Base-by-base conservation (phyloP, 805 yeast genomes). In the Vanderwaltozyma yarrowii region DNA sequence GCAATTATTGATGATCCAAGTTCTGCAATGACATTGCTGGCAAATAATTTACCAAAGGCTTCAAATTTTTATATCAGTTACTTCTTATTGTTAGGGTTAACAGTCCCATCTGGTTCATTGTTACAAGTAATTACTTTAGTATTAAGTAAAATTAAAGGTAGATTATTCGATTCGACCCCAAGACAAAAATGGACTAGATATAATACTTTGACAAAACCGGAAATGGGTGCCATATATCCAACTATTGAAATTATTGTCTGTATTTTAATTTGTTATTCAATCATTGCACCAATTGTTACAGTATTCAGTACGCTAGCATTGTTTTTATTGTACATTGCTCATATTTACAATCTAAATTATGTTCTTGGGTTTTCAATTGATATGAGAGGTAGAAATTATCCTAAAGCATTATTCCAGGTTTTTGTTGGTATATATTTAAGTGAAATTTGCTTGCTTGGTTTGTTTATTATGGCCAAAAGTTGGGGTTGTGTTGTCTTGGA, bases 21-120 rank as follows among this genome's bases (percentile, higher is more conserved):
- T 2, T 51, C 65, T 18, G 95, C 94, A n/a, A 73, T 86, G 81
- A 60, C 69, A 9, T 62, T 88, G 43, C 69, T 89, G 50, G 81
- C 94, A 7, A 60, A 65, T 32, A 80, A 86, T 44, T 67, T 89
- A 47, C 98, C 98, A 41, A 81, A 79, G 49, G 82, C 97, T 13
- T 76, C 95, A 14, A 89, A 88, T 64, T 89, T 89, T 61, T 89
- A 84, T 69, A 80, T 89, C 47, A 67, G 81, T 18, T 89, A 82
- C 63, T 74, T 86, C 61, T 60, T 87, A 44, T 70, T 89, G 49
- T 84, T 80, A 62, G 96, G 96, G 39, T 67, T 89, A 46, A 65
- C 87, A 3, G 65, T 80, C 35, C 76, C 94, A 27, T 76, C 88
- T n/a, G 85, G 84, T 44, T 65, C 77, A 25, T 61, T 92, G 37